A percentile compares a stretch with the other conserved stretches of the same genome.
Evolutionary conservation across 306 rosid species (phyloP).

Genomic region (Hippophae rhamnoides): DNA sequence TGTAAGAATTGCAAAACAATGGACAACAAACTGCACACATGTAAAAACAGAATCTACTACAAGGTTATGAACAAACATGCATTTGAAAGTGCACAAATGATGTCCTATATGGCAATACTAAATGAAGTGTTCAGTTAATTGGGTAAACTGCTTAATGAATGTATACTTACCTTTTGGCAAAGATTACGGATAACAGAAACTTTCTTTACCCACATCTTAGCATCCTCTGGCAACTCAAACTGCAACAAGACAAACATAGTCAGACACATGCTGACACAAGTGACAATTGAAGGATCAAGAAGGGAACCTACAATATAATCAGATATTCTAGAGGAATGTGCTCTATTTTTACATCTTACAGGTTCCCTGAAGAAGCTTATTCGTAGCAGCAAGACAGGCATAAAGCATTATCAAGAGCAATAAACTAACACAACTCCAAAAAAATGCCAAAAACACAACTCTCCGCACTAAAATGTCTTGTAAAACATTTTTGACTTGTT

Average conservation of each 20-base stretch:
- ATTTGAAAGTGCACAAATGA: neutral
- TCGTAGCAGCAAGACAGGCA: too few species aligned
- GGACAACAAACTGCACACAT: neutral
- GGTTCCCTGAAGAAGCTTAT: too few species aligned
- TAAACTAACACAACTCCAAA: too few species aligned
- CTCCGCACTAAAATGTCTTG: too few species aligned
- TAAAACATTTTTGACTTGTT: too few species aligned
- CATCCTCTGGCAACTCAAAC: constrained; percentile 81
- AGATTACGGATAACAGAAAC: constrained; percentile 83
- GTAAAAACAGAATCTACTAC: neutral
- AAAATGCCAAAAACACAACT: too few species aligned
- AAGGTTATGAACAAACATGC: neutral
- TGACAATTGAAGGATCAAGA: too few species aligned
- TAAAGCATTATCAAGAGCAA: too few species aligned
- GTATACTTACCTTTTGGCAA: constrained; percentile 62
- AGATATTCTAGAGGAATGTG: neutral
- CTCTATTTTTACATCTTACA: neutral
- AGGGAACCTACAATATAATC: constrained; percentile 7
- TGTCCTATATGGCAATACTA: too few species aligned
- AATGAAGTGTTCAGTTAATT: constrained; percentile 2
- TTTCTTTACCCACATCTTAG: constrained; percentile 55
- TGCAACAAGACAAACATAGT: constrained; percentile 12
- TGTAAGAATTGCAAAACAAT: neutral
- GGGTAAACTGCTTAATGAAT: neutral
- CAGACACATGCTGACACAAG: too few species aligned